Conservation (phyloP, 345 rosid genomes). For the Syzygium grande region DNA sequence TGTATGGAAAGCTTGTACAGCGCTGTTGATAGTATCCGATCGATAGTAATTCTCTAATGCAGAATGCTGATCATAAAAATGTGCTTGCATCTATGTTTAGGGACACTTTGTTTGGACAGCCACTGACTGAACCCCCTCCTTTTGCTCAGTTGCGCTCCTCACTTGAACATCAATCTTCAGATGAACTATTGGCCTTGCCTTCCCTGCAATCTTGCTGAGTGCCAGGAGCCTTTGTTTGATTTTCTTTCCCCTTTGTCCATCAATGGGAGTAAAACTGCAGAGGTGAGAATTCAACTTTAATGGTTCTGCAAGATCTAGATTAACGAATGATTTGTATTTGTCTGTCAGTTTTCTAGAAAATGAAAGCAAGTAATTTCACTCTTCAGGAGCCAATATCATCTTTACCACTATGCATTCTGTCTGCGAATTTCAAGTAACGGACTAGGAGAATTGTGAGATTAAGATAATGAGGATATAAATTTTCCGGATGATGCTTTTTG, state of each 20-base stretch:
- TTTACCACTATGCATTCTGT: not conserved
- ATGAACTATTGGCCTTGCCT: constrained; percentile 98
- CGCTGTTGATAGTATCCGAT: not conserved
- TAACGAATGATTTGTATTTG: not conserved
- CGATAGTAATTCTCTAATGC: not conserved
- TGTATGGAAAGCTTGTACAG: not conserved
- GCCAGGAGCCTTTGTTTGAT: constrained; percentile 86
- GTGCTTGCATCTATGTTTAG: not conserved
- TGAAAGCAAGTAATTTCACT: not conserved
- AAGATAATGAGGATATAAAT: not conserved
- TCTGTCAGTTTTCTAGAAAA: not conserved
- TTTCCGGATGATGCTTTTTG: not conserved
- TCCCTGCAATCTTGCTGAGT: constrained; percentile 77
- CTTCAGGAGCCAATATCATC: not conserved
- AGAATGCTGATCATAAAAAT: not conserved
- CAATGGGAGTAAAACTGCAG: constrained; percentile 81
- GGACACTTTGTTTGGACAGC: not conserved
- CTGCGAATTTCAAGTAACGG: not conserved
- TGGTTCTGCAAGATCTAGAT: not conserved
- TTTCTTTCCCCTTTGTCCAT: constrained; percentile 55
- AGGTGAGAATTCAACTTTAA: constrained; percentile 34
- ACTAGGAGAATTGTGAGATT: not conserved
- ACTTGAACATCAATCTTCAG: constrained; percentile 87
- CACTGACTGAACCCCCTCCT: constrained; percentile 2
- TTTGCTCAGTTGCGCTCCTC: constrained; percentile 74